Base-by-base conservation (phyloP, 2,329 filamentous ascomycete species). In the Blumeria hordei region DNA sequence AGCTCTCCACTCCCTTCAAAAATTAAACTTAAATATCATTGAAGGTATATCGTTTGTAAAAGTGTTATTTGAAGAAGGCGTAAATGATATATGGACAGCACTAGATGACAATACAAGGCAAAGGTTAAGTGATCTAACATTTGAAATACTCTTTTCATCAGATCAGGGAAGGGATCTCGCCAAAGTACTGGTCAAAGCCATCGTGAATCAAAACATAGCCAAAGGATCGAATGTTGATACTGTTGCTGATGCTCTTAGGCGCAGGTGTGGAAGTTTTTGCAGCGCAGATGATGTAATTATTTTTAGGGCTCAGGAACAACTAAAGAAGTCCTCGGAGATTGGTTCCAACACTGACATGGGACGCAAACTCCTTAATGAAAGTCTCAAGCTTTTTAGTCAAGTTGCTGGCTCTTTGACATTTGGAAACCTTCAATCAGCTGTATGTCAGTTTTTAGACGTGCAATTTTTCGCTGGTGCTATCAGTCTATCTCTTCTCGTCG, bases 161-260 rank as follows among this genome's bases (percentile, higher is more conserved):
- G 69, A 75, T 6, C 74, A 80, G 16, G 92, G 92, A 35, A 87
- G 87, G 62, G 87, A 94, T 10, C 76, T 96, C 28, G 93, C 90
- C 2, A 95, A 94, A 67, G 77, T 94, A 55, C 74, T 98, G 1
- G 92, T 98, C 56, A 98, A 96, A 67, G 88, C 90, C 0, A 96
- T 98, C 63, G 92, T 98, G 55, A 96, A 96, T 67, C 81, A 88
- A 63, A 98, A 94, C 67, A 98, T 98, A 62, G 85, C 90, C 56
- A 94, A 87, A 63, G 92, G 93, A 9, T 90, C 88, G 4, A 98
- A 96, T 59, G 90, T 98, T 18, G 93, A 98, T 69, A 95, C 88
- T 0, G 88, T 98, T 28, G 90, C 92, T 0, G 92, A 98, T 67
- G 87, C 88, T n/a, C 71, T 98, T 53, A 78, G 92, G 50, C 77